Base-by-base conservation (phyloP, 768 basidiomycete genomes). In the Leccinum boreale region DNA sequence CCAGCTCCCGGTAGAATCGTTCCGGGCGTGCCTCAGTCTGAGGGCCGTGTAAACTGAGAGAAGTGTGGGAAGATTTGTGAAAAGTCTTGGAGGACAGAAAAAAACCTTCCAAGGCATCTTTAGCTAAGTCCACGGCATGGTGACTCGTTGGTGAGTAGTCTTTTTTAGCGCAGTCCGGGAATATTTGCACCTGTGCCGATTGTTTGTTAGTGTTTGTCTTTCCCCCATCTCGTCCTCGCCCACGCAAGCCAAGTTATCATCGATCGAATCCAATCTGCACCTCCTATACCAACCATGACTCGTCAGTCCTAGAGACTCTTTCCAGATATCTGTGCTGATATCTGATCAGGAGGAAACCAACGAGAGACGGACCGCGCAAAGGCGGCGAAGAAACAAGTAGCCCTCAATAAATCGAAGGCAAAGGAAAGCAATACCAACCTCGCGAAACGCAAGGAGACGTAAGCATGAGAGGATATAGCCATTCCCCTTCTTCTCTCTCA, bases 401-500 rank as follows among this genome's bases (percentile, higher is more conserved):
- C 76, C 7, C 55, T 61, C 14, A 73, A 73, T 53, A 87, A 85
- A 73, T 65, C 70, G 19, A 89, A 89, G 73, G 70, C 84, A 39
- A 91, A 90, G 74, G 89, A 90, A 72, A 89, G 86, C 65, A 84
- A 80, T 11, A 60, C 77, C 1, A 75, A 50, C 49, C 77, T 92
- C 36, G 80, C 83, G 51, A 85, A 88, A 73, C 83, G 90, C 65
- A 87, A 85, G 74, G 89, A 91, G 76, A 77, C 76, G 90, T 91
- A 76, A 74, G 88, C 83, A 67, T 39, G 52, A 45, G 47, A 33
- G 33, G 31, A 57, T 53, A 58, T 50, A 56, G 52, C 57, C 61
- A 56, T 48, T 36, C 23, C 52, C 56, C 55, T 61, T 62, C 57
- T 62, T 36, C 56, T 64, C 52, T 58, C 63, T 70, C 64, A 69